A percentile compares a stretch with the other conserved stretches of the same genome.
These are phyloP conservation scores for Phylloporus scabripes DNA, from an alignment of 768 basidiomycete genomes.

Conservation along the genomic window DNA sequence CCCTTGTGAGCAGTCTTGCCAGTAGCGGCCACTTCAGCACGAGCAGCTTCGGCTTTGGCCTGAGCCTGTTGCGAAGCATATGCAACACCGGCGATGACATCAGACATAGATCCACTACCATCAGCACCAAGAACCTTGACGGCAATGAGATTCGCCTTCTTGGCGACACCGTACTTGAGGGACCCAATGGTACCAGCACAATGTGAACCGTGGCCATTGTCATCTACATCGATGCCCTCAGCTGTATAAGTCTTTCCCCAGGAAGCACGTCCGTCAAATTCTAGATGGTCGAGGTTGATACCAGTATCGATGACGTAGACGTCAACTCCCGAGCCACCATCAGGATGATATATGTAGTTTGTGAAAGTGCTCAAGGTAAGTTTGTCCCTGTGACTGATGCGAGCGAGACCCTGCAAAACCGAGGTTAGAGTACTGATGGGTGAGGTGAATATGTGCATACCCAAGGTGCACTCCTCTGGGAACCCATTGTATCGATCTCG, in stretches of 20 bases:
- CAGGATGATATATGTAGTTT: slow-evolving; percentile 64
- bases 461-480: slow-evolving; percentile 80
- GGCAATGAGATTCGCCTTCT: slow-evolving; percentile 82
- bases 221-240: slow-evolving; percentile 83
- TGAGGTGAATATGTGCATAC: slow-evolving; percentile 37
- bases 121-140: slow-evolving; percentile 95
- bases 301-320: slow-evolving; percentile 88
- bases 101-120: slow-evolving; percentile 91
- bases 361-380: slow-evolving; percentile 80
- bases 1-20: slow-evolving; percentile 87
- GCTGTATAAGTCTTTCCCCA: slow-evolving; percentile 93
- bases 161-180: slow-evolving; percentile 90
- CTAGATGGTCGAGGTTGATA: slow-evolving; percentile 78
- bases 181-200: slow-evolving; percentile 97
- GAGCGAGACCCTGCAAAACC: slow-evolving; percentile 75
- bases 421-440: slow-evolving; percentile 10
- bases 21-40: slow-evolving; percentile 60
- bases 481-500: slow-evolving; percentile 8
- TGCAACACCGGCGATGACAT: slow-evolving; percentile 83
- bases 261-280: slow-evolving; percentile 82
- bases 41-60: slow-evolving; percentile 54
- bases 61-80: slow-evolving; percentile 62
- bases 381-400: slow-evolving; percentile 79
- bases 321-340: slow-evolving; percentile 90
- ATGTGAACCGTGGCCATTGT: slow-evolving; percentile 93